These are phyloP conservation scores for Hyphochytrium catenoides DNA, from an alignment of 352 stramenopile genomes.

Conservation along the genomic window DNA sequence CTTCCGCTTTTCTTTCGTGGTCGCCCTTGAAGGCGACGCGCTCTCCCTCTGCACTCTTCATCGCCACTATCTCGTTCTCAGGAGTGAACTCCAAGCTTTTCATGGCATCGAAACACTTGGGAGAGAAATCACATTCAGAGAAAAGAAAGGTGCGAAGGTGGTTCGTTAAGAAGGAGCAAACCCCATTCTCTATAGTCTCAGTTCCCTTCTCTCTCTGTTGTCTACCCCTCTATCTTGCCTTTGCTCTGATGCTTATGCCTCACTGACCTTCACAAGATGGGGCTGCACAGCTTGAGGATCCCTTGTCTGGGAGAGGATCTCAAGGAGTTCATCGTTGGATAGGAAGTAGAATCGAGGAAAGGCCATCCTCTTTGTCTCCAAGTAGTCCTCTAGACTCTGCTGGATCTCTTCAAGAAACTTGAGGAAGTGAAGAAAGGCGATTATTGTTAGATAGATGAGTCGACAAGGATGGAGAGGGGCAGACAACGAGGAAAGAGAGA, in stretches of 20 bases:
- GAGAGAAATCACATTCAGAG: too few relatives aligned
- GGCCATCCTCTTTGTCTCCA: slow-evolving; percentile 72
- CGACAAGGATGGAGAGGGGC: too few relatives aligned
- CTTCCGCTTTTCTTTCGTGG: slow-evolving; percentile 48
- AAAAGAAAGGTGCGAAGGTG: too few relatives aligned
- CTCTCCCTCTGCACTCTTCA: slow-evolving; percentile 62
- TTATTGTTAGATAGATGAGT: too few relatives aligned
- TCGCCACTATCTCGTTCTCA: slow-evolving; percentile 34
- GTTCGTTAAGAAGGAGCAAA: too few relatives aligned
- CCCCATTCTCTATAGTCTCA: too few relatives aligned
- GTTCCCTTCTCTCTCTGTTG: too few relatives aligned
- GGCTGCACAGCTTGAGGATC: slow-evolving; percentile 66
- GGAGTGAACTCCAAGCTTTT: slow-evolving; percentile 43
- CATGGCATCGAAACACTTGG: slow-evolving; percentile 78
- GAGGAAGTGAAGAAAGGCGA: too few relatives aligned
- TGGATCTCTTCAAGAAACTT: slow-evolving; percentile 76
- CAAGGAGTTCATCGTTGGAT: slow-evolving; percentile 69
- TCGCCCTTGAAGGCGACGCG: slow-evolving; percentile 38
- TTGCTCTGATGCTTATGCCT: too few relatives aligned
- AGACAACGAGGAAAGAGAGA: too few relatives aligned
- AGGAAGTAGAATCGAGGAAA: slow-evolving; percentile 77
- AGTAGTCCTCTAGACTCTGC: slow-evolving; percentile 69
- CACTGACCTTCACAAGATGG: too few relatives aligned
- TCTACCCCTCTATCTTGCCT: too few relatives aligned
- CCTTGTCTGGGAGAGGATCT: slow-evolving; percentile 68